phyloP scores from a whole-genome alignment of 108 stramenopile genomes.

The Nitzschia putrida region DNA sequence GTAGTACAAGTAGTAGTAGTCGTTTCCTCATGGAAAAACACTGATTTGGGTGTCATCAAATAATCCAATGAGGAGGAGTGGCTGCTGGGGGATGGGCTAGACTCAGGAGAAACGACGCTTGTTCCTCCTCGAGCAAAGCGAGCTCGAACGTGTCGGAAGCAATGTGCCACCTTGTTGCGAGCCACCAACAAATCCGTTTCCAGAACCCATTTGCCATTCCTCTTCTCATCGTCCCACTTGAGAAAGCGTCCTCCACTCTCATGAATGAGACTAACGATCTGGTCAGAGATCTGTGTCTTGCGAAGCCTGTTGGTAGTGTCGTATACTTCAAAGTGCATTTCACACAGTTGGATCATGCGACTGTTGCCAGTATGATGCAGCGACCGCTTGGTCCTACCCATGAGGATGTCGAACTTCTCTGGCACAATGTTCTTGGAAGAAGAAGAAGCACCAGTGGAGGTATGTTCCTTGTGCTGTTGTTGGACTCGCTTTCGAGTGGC shows the following conservation, averaged over 20 bases:
- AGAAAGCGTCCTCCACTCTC: constrained; percentile 34
- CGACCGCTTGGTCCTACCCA: constrained; percentile 16
- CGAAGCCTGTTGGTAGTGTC: constrained; percentile 23
- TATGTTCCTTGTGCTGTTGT: not conserved
- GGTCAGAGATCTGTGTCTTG: constrained; percentile 30
- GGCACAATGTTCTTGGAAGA: constrained; percentile 8
- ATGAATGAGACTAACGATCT: constrained; percentile 21
- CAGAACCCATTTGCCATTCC: constrained; percentile 1
- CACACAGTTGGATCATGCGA: constrained; percentile 5
- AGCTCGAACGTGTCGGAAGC: constrained; percentile 37
- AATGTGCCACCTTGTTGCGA: constrained; percentile 31
- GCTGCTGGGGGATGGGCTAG: no score
- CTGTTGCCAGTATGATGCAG: constrained; percentile 13
- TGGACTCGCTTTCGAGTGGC: not conserved
- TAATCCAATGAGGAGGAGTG: no score
- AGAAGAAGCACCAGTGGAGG: not conserved
- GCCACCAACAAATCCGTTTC: constrained; percentile 16
- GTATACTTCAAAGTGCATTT: constrained; percentile 26
- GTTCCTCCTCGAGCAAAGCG: no score
- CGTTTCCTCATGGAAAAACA: no score
- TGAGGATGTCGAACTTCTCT: constrained; percentile 28
- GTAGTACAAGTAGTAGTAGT: no score
- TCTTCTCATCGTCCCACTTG: constrained; percentile 21
- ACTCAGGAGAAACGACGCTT: no score
- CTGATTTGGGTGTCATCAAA: no score